Base-by-base conservation (phyloP, 441 rosid genomes). In the Brassica hybrid region DNA sequence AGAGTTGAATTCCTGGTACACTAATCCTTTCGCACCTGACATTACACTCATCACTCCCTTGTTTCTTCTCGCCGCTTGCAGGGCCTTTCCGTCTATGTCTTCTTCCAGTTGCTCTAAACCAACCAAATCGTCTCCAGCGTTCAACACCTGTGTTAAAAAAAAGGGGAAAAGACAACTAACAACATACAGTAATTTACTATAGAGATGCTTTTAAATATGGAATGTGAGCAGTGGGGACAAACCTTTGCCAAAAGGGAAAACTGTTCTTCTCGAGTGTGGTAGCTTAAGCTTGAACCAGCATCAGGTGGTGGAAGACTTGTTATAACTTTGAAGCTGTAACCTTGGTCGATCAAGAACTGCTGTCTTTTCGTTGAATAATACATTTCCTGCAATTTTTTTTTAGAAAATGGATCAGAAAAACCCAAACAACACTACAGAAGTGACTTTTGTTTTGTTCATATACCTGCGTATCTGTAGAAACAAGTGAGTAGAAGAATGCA, bases 341-440 rank as follows among this genome's bases (percentile, higher is more conserved):
- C 98, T 86, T 96, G 99, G 86, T 96, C 98, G 10, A 96, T 93
- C 84, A 96, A 82, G 79, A 96, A 93, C 82, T 96, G 99, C 74
- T 96, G 99, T 83, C 97, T 85, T 86, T 93, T 93, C 67, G 98
- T 96, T 36, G 99, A 93, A 83, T 92, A 93, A 76, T 92, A 96
- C 97, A 93, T 93, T 83, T 93, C 99, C 97, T 95, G 81, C 78
- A 85, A 48, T n/a, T 54, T 6, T 52, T n/a, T 50, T 69, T 19
- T 0, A 41, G 0, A 41, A 41, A 41, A 12, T 60, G 50, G 61
- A 61, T 62, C 21, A 32, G 3, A 62, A 62, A 61, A 32, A 9
- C 13, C 8, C 65, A 60, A 60, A 27, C 38, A 13, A 57, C 61
- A 19, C n/a, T 34, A 34, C 38, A 34, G 38, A 3, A 27, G 38